Evolutionary conservation across 805 yeast species (phyloP).

Genomic region (Starmerella apicola): DNA sequence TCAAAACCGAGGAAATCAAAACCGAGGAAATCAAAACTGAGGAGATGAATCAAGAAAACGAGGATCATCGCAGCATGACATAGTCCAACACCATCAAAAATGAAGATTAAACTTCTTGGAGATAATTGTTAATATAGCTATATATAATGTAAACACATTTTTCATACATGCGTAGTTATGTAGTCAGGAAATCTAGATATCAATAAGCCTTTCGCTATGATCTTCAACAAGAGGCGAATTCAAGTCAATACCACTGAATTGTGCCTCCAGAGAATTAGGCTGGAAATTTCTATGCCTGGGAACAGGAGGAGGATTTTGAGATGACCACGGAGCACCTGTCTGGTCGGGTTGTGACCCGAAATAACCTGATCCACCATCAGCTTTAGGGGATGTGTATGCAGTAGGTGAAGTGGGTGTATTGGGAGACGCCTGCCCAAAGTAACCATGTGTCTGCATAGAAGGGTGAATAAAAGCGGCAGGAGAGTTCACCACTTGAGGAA

Average conservation of each 20-base stretch:
- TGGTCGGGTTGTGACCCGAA: no score
- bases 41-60: neutral
- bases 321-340: no score
- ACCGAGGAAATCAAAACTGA: neutral
- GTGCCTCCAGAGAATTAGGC: slow-evolving; percentile 6
- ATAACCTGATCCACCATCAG: neutral
- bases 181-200: no score
- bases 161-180: no score
- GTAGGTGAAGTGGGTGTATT: neutral
- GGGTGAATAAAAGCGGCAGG: neutral
- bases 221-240: slow-evolving; percentile 7
- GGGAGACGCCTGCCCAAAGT: neutral
- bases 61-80: no score
- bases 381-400: neutral
- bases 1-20: no score
- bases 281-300: slow-evolving; percentile 2
- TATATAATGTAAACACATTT: no score
- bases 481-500: neutral
- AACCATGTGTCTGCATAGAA: neutral
- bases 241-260: slow-evolving; percentile 7
- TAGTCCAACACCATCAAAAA: no score
- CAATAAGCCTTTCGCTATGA: slow-evolving; percentile 19
- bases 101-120: no score
- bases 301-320: slow-evolving; percentile 4
- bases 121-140: no score